Evolutionary conservation across 768 basidiomycete species (phyloP).

Genomic region (Podaxis sp.): DNA sequence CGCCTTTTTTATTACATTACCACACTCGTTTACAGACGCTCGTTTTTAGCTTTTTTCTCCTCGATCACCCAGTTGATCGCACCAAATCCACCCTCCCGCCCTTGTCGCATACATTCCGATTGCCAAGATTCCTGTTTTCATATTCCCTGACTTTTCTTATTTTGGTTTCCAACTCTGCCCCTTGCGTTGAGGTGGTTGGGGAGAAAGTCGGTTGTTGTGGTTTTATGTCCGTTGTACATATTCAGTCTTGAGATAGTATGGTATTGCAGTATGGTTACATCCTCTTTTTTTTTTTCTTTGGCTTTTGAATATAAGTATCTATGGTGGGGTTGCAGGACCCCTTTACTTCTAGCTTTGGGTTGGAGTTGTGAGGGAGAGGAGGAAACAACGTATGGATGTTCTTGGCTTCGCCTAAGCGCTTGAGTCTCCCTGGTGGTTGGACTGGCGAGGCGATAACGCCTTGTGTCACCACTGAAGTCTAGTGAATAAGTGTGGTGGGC

Average conservation of each 20-base stretch:
- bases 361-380: too few species aligned
- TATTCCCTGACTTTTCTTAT: neutral
- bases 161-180: neutral
- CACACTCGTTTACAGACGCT: conserved; percentile 5
- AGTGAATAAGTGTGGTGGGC: too few species aligned
- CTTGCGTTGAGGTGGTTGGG: neutral
- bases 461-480: neutral
- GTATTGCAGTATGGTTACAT: neutral
- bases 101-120: neutral
- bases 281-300: conserved; percentile 7
- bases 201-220: neutral
- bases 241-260: neutral
- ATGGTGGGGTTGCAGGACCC: neutral
- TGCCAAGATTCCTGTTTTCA: neutral
- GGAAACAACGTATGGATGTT: too few species aligned
- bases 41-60: neutral
- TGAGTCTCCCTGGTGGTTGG: too few species aligned
- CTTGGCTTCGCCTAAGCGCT: too few species aligned
- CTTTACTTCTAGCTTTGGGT: too few species aligned
- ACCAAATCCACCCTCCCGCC: neutral
- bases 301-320: conserved; percentile 5
- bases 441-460: neutral
- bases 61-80: too few species aligned
- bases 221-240: neutral
- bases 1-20: conserved; percentile 1